Evolutionary conservation across 257 asterid species (phyloP), one percentile per base, ranked within the genome.

Genomic region (Gentiana straminea): DNA sequence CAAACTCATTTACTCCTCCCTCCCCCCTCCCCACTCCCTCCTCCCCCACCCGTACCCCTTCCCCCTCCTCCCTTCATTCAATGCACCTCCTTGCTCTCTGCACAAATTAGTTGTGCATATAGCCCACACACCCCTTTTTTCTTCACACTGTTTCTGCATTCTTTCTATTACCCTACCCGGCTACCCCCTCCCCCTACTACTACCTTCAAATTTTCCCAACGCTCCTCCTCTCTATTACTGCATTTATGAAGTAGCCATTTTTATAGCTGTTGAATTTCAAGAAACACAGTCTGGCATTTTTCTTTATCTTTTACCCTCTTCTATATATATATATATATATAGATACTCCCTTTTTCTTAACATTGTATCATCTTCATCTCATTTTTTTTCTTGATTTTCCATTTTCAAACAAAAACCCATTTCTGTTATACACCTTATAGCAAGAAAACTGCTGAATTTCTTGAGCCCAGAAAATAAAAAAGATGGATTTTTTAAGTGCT

Each of bases 21-120:
- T 0, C 24, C 1, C 1, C 24, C 24, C 1, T 0, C 24, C 24
- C 24, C 24, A 86, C 61, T 75, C 72, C 62, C 69, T 53, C 63
- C 47, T 47, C 64, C 59, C 89, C 78, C 95, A 86, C 83, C 95
- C 60, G 86, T 85, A 80, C 78, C 68, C 87, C 79, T 84, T 84
- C 69, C 83, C 61, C 75, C 74, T 58, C 24, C 24, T 15, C 82
- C 75, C 61, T 71, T 70, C 94, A 84, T 88, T 88, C 58, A 85
- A 81, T 89, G 89, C 95, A 55, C 64, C 86, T 70, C 83, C 71
- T 70, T 55, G 24, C 24, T 65, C 73, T 56, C 73, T 73, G 79
- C 81, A 78, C 41, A 75, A 72, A 79, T 83, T 81, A 66, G 84
- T 75, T 79, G 91, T 5, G 9, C 46, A 41, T 10, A 41, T 55